These are phyloP conservation scores for Rhododendron kiyosumense DNA, from an alignment of 148 eudicot genomes.

Conservation along the genomic window DNA sequence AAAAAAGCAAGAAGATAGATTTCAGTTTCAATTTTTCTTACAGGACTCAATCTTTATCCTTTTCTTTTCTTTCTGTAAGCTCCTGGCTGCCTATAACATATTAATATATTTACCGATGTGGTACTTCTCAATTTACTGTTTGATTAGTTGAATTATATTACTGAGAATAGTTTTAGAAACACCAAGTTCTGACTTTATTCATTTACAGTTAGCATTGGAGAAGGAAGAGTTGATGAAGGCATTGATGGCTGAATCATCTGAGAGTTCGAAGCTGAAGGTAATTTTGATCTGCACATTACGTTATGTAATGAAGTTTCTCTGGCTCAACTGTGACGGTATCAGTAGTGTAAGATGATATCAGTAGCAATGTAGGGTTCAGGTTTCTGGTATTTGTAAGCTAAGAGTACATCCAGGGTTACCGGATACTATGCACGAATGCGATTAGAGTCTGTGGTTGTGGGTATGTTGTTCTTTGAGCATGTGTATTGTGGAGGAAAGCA, in stretches of 20 bases:
- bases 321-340: background rate
- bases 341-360: background rate
- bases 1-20: background rate
- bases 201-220: constrained; percentile 70
- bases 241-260: constrained; percentile 56
- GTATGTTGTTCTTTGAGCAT: background rate
- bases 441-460: background rate
- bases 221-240: constrained; percentile 75
- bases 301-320: background rate
- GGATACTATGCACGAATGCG: background rate
- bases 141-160: background rate
- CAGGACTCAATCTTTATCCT: background rate
- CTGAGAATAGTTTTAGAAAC: background rate
- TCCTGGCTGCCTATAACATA: background rate
- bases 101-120: background rate
- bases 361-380: background rate
- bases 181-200: constrained; percentile 1
- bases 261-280: constrained; percentile 76
- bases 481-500: background rate
- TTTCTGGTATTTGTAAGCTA: background rate
- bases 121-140: background rate
- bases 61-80: background rate
- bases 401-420: background rate
- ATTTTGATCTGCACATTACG: background rate
- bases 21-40: background rate